Base-by-base conservation (phyloP, 202 grass and related monocot genomes). In the Carex arenaria region DNA sequence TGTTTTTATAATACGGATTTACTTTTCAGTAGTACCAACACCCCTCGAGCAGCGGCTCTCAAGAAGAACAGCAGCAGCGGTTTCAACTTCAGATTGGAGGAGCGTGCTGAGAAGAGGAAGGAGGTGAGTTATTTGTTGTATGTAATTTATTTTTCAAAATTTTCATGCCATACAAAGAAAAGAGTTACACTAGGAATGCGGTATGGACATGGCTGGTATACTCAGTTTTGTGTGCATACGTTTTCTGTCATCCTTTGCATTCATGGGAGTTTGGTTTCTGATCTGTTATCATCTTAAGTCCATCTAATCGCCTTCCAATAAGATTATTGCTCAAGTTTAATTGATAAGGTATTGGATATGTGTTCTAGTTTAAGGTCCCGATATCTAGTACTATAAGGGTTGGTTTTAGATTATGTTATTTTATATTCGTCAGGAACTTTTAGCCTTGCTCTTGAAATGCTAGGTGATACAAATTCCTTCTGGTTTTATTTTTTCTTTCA, bases 31-130 rank as follows among this genome's bases (percentile, higher is more conserved):
- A 95, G 83, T 82, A 89, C 84, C 69, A 89, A 89, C 72, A 93
- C 90, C 64, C 83, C 83, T 18, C 40, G 49, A 34, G 54, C 71
- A 53, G 89, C 82, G 9, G 88, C 84, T 60, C 81, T 86, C 34
- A 56, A 82, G 65, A 94, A 91, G 80, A 93, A 76, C 54, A 90
- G 72, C 5, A 65, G 84, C 40, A 82, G 79, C 63, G 77, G 80
- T 83, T 98, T 98, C 82, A 98, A 84, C 83, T 95, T 95, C 86
- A 90, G 89, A 64, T 61, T 90, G 83, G 91, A 98, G 67, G 84
- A 98, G 36, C 95, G 93, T 77, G 95, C 95, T 86, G 93, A 98
- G 88, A 98, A 98, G 81, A 82, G 93, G 19, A 98, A 95, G 81
- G 95, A 98, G 95, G 95, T 98, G n/a, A 3, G 30, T 40, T 72